Conservation (phyloP, 768 basidiomycete genomes). For the Suillus paluster region DNA sequence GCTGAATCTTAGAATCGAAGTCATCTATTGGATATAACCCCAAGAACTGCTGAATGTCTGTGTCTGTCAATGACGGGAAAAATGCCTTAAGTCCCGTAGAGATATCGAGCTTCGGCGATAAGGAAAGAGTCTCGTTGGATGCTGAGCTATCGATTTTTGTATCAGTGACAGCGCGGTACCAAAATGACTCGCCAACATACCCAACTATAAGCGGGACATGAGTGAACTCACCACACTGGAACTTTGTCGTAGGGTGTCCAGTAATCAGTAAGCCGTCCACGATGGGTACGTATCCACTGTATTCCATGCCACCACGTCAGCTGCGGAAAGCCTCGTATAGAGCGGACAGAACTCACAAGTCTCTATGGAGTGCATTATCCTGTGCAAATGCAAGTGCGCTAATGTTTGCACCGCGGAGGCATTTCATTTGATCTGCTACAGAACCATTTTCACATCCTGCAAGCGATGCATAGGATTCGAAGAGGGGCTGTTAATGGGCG, state of each 20-base stretch:
- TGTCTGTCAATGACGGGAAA: conserved; percentile 50
- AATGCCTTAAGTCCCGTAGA: conserved; percentile 41
- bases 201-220: conserved; percentile 62
- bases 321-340: conserved; percentile 1
- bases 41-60: conserved; percentile 42
- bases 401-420: conserved; percentile 54
- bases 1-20: conserved; percentile 48
- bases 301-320: conserved; percentile 38
- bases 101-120: conserved; percentile 39
- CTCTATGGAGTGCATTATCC: conserved; percentile 46
- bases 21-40: conserved; percentile 47
- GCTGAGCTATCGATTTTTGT: conserved; percentile 43
- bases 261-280: conserved; percentile 57
- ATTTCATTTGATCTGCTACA: conserved; percentile 42
- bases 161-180: background rate
- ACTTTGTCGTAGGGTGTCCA: conserved; percentile 51
- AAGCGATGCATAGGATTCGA: conserved; percentile 51
- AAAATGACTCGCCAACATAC: conserved; percentile 37
- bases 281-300: conserved; percentile 56
- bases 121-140: conserved; percentile 61
- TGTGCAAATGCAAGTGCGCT: conserved; percentile 59
- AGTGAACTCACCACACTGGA: conserved; percentile 49
- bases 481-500: conserved; percentile 46
- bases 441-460: conserved; percentile 55
- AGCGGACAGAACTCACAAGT: conserved; percentile 42